Evolutionary conservation across 139 green algal genomes (phyloP), one percentile per base, ranked within the genome.

Genomic region (Pseudopediastrum boryanum): DNA sequence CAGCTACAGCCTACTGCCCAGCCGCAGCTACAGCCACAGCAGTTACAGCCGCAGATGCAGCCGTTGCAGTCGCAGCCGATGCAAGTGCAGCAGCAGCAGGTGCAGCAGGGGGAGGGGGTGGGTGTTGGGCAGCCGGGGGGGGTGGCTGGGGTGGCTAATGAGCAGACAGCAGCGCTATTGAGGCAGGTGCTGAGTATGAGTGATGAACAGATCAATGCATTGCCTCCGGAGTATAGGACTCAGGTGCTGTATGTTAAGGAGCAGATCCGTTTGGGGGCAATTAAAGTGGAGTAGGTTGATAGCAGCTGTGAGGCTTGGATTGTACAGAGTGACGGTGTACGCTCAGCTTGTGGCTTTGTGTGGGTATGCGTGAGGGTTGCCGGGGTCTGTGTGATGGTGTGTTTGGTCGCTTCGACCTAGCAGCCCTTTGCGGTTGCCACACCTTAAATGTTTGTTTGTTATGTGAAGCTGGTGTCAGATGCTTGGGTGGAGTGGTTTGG

Each of bases 161-260:
- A 4, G 21, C 74, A 81, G 46, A 74, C 59, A 46, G 82, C 80
- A 85, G 83, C 78, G 39, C 80, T 98, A 46, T 71, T 98, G 68
- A 81, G 94, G 71, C 93, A 98, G 76, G 91, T 98, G 36, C 88
- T 97, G 87, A 85, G 82, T 5, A 83, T 98, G 63, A 97, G 90
- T 6, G 88, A 90, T 19, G 85, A 94, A 72, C 95, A 98, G 83
- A 91, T 98, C 1, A 91, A 94, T 35, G 72, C 83, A 61, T 79
- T 98, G 73, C 94, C 95, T 41, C 83, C 90, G n/a, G 78, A 93
- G 59, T 92, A 97, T 71, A 89, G 92, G 68, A 76, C 83, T 36
- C 94, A 98, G 64, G 94, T 98, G 38, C 69, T 97, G 73, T 85
- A 90, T 39, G 83, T 98, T 50, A 90, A 96, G 77, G 71, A 93